Base-by-base conservation (phyloP, 768 basidiomycete species). In the Russula foetens region DNA sequence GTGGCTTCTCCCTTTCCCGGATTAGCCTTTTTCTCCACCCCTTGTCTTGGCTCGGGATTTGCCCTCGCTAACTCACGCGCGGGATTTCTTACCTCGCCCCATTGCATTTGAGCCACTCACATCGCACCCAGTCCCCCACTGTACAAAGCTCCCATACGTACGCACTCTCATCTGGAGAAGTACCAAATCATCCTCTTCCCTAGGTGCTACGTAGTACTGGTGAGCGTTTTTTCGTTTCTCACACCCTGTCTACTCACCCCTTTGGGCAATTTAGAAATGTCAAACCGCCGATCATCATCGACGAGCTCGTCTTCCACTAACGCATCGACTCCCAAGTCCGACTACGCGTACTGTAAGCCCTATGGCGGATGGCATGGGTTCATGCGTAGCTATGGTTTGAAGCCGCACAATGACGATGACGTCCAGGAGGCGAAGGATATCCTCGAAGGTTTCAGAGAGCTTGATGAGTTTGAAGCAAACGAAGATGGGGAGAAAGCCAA, bases 361-460 rank as follows among this genome's bases (percentile, higher is more conserved):
- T 64, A 43, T 33, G 68, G 67, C 15, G 58, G 59, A 15, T 67
- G 50, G 56, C 19, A 61, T 19, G 58, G 57, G 41, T 68, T 70
- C 49, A 66, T 66, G 66, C 19, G 28, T 11, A 64, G 58, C 26
- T 62, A 65, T 35, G 67, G 67, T 2, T 38, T 70, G 59, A 70
- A 70, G 57, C 43, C 65, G 17, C 64, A 15, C 24, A 48, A 67
- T 39, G 6, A 26, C 4, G 63, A 52, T 59, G 67, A 65, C 46
- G 39, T 60, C 17, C 48, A 60, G 29, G 63, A 70, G 56, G 69
- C 45, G 1, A 63, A 65, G 31, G 60, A 53, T 3, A 68, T 70
- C 33, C 12, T 68, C n/a, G 38, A 57, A 19, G 53, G 31, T 2
- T 58, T 67, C 33, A 55, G 60, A 43, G 21, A 31, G 15, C 1